Evolutionary conservation across 257 asterid species (phyloP), one percentile per base, ranked within the genome.

Genomic region (Haberlea rhodopensis): DNA sequence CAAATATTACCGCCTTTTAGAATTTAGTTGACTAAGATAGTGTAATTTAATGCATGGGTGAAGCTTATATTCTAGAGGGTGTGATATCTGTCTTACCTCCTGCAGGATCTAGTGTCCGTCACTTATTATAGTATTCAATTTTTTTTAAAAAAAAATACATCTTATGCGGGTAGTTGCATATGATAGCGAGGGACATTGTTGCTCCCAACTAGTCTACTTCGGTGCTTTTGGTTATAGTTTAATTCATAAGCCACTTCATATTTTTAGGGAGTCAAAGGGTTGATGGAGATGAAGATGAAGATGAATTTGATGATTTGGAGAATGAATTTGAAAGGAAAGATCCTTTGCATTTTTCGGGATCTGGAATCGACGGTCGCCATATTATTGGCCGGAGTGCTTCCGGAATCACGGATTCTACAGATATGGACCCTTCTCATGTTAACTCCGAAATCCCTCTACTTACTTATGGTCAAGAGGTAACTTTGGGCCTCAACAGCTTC

Each of bases 271-370:
- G 96, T 61, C 85, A 86, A 4, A 77, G 96, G 75, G 98, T 91
- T 25, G 95, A 88, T 21, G 98, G 96, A n/a, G 97, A 90, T 72
- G 98, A 91, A 67, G 98, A 91, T 37, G 98, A 91, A 57, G 96
- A 91, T 66, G 96, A 78, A 40, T 84, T 81, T 62, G 97, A 91
- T 68, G 97, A 91, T 80, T 79, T 87, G 75, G 97, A 88, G 72
- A 67, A 88, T 49, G 97, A 91, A 57, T 88, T 88, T 20, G 82
- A 73, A 4, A 49, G 65, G 31, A 67, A 77, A 48, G 76, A 72
- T 68, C 81, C 82, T 40, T 86, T 73, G 27, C 84, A 76, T 16
- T 57, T 78, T 65, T 69, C 85, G 0, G 95, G 83, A 48, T 84
- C 85, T 32, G 79, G 87, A 9, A 67, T 80, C 40, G 63, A 82